phyloP scores from a whole-genome alignment of 305 asterid species.

The Withania somnifera region DNA sequence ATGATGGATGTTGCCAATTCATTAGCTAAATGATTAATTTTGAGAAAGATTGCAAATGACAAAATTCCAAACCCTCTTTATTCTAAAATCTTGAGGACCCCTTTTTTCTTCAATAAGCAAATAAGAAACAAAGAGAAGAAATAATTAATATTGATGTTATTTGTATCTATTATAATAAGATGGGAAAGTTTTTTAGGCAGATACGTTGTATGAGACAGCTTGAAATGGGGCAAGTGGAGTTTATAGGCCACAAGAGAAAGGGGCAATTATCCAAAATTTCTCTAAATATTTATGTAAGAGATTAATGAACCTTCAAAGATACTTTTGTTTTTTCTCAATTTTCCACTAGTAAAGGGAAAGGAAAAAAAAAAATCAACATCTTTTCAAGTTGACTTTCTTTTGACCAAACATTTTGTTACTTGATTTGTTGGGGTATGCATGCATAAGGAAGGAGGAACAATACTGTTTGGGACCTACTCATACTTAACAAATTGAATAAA shows the following conservation, averaged over 20 bases:
- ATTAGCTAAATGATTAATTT: constrained; percentile 36
- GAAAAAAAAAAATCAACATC: neutral
- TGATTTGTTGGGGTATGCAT: constrained; percentile 51
- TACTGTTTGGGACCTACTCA: constrained; percentile 21
- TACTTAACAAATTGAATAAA: constrained; percentile 21
- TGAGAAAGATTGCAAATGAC: constrained; percentile 13
- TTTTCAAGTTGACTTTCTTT: constrained; percentile 32
- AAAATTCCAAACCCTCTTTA: neutral
- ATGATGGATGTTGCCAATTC: constrained; percentile 67
- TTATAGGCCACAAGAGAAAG: constrained; percentile 26
- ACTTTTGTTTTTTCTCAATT: constrained; percentile 22
- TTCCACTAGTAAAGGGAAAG: constrained; percentile 1
- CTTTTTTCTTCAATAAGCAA: neutral
- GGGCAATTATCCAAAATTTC: constrained; percentile 20
- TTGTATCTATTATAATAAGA: neutral
- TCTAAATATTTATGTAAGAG: constrained; percentile 17
- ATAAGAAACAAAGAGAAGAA: neutral
- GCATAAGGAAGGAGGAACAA: constrained; percentile 26
- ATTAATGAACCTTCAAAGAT: constrained; percentile 24
- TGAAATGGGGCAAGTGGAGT: constrained; percentile 43
- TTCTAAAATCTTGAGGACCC: neutral
- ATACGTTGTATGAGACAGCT: constrained; percentile 62
- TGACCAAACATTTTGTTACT: constrained; percentile 34
- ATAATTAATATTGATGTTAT: neutral
- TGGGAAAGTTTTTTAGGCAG: constrained; percentile 15